A percentile compares a stretch with the other conserved stretches of the same genome.
Conservation (phyloP, 2,329 filamentous ascomycete genomes). For the Xylaria sp. region DNA sequence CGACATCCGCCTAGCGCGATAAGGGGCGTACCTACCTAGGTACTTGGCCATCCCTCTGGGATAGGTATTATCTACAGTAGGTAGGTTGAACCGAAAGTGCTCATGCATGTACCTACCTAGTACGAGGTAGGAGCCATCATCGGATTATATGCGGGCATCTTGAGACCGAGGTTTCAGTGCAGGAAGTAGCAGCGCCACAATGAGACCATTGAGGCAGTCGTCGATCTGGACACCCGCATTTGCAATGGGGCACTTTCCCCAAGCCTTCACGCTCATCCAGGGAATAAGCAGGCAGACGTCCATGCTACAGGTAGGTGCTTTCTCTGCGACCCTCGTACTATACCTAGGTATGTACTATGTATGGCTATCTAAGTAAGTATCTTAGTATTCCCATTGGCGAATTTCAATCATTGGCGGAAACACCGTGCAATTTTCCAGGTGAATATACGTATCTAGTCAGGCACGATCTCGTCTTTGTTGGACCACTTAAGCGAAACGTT, state of each 20-base stretch:
- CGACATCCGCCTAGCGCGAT: neutral
- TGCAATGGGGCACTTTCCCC: constrained; percentile 15
- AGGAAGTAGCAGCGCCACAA: constrained; percentile 17
- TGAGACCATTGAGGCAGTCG: neutral
- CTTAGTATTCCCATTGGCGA: neutral
- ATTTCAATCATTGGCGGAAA: neutral
- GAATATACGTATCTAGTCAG: neutral
- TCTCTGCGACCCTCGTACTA: neutral
- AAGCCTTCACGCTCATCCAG: neutral
- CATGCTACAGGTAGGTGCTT: neutral
- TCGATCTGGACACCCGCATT: neutral
- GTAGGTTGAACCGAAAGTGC: neutral
- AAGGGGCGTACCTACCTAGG: neutral
- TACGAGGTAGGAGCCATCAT: neutral
- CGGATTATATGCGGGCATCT: constrained; percentile 1
- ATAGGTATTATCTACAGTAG: no score
- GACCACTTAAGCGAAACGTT: neutral
- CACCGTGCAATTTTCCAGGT: neutral
- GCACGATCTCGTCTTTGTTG: neutral
- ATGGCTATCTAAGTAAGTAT: no score
- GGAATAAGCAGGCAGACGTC: constrained; percentile 11
- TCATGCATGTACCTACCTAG: neutral
- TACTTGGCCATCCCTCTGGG: neutral
- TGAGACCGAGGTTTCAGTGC: neutral
- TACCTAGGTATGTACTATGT: no score